phyloP scores from a whole-genome alignment of 306 rosid species.

The Acacia melanoxylon region DNA sequence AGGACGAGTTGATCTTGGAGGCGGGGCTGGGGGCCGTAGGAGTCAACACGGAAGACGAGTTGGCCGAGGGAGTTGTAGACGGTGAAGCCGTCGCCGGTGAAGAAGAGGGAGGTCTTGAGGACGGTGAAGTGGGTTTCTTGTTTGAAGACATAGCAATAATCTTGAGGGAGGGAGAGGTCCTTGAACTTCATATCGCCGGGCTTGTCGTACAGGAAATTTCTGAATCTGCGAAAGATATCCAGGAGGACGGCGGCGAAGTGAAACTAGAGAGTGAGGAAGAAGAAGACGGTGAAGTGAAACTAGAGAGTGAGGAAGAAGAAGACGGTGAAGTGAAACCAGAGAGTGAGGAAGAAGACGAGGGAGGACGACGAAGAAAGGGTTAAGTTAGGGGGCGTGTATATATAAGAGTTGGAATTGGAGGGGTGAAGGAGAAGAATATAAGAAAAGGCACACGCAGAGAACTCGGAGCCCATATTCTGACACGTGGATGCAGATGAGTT shows the following conservation, averaged over 20 bases:
- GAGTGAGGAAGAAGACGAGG: not conserved
- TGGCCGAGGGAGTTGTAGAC: constrained; percentile 68
- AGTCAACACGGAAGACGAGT: constrained; percentile 80
- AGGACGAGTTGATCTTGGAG: constrained; percentile 73
- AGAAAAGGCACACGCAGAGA: not conserved
- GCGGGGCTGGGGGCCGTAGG: constrained; percentile 69
- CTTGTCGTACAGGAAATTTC: not conserved
- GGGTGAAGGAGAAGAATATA: not conserved
- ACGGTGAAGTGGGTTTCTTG: constrained; percentile 74
- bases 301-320: not conserved
- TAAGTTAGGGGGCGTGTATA: not conserved
- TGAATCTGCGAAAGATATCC: not conserved
- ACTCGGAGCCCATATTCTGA: not conserved
- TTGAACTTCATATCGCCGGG: constrained; percentile 32
- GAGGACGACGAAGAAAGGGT: not conserved
- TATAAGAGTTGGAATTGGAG: not conserved
- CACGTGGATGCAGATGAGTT: not conserved
- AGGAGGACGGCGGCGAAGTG: not conserved
- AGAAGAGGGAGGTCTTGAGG: constrained; percentile 83
- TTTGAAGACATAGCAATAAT: constrained; percentile 41
- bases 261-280: not conserved
- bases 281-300: not conserved
- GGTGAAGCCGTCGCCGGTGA: constrained; percentile 82
- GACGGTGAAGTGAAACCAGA: not conserved
- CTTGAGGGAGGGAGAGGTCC: constrained; percentile 30